Conservation (phyloP, 345 rosid species). For the Populus ilicifolia region DNA sequence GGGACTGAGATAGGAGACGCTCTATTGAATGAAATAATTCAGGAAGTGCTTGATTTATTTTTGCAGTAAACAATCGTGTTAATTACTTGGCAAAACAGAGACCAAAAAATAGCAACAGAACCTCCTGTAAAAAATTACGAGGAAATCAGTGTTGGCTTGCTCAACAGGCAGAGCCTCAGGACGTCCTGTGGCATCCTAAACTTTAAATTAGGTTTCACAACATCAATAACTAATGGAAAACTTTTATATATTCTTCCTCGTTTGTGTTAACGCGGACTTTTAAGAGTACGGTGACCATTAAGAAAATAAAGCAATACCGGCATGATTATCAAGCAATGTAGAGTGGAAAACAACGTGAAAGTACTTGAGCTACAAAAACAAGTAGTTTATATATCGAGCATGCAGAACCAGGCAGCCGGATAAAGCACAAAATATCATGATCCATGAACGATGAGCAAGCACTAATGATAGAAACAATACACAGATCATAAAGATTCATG, state of each 20-base stretch:
- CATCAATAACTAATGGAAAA: background rate
- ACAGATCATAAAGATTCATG: background rate
- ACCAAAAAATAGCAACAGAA: background rate
- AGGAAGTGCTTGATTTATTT: conserved; percentile 14
- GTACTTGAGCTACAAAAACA: no score
- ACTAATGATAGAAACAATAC: background rate
- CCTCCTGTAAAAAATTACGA: background rate
- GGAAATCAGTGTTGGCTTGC: background rate
- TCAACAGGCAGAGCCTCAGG: background rate
- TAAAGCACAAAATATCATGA: background rate
- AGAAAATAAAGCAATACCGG: background rate
- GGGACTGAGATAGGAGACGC: conserved; percentile 29
- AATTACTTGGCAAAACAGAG: background rate
- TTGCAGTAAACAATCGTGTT: background rate
- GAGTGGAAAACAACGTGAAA: background rate
- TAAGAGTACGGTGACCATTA: background rate
- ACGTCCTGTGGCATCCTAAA: background rate
- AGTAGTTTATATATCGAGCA: background rate
- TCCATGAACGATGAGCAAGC: background rate
- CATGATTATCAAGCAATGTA: background rate
- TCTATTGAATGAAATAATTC: conserved; percentile 21
- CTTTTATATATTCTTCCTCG: background rate
- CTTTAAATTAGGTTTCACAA: background rate
- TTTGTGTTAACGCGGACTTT: background rate
- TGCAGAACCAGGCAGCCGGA: background rate